Evolutionary conservation across 108 stramenopile genomes (phyloP).

Genomic region (Epithemia pelagica): DNA sequence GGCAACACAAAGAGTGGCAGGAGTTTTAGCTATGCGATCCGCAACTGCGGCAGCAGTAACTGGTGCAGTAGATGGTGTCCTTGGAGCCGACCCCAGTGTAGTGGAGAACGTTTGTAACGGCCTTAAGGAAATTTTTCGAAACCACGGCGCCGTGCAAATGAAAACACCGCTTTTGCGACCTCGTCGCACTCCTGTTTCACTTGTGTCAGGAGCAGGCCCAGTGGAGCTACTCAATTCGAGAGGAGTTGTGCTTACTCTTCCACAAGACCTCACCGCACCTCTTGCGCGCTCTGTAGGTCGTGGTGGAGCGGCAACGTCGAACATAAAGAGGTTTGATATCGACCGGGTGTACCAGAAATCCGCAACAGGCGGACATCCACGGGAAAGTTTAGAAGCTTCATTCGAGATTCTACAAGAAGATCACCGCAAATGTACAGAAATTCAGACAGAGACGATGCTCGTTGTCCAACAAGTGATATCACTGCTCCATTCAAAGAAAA

Average conservation of each 20-base stretch:
- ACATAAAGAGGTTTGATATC: slow-evolving; percentile 70
- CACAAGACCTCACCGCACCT: slow-evolving; percentile 61
- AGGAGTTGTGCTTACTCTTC: slow-evolving; percentile 44
- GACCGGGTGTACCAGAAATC: slow-evolving; percentile 56
- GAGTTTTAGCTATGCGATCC: slow-evolving; percentile 56
- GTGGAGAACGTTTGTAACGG: slow-evolving; percentile 40
- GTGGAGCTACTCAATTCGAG: slow-evolving; percentile 57
- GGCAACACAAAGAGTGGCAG: slow-evolving; percentile 49
- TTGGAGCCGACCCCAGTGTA: slow-evolving; percentile 64
- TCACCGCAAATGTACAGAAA: slow-evolving; percentile 22
- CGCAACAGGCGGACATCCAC: slow-evolving; percentile 68
- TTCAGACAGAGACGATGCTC: slow-evolving; percentile 61
- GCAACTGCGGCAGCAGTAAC: slow-evolving; percentile 57
- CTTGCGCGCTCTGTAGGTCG: slow-evolving; percentile 72
- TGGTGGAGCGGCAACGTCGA: slow-evolving; percentile 50
- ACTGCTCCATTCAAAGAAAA: background rate
- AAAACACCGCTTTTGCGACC: slow-evolving; percentile 56
- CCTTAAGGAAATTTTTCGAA: slow-evolving; percentile 42
- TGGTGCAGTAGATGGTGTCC: slow-evolving; percentile 43
- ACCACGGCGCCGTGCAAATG: slow-evolving; percentile 68
- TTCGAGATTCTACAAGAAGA: slow-evolving; percentile 76
- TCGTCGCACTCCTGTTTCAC: slow-evolving; percentile 17
- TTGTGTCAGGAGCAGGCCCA: slow-evolving; percentile 27
- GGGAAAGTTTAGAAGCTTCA: slow-evolving; percentile 67
- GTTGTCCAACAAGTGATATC: slow-evolving; percentile 50